Evolutionary conservation across 208 protist species (phyloP).

Genomic region (Herpetomonas samuelpessoai): DNA sequence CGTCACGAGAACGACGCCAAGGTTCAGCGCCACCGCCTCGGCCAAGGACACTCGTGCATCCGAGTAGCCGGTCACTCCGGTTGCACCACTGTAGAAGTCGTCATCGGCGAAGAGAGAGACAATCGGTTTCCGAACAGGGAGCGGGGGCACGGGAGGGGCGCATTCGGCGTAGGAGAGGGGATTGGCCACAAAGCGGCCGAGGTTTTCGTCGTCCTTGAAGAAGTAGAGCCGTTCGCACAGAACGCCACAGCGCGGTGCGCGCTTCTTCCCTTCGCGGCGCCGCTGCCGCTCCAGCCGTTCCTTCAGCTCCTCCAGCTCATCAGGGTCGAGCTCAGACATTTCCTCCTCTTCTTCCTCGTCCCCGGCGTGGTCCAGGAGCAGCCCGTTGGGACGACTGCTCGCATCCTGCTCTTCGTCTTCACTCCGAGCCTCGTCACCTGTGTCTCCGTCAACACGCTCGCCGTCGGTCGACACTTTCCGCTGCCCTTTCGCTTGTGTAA

Average conservation of each 20-base stretch:
- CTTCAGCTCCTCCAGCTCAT: conserved; percentile 75
- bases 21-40: conserved; percentile 73
- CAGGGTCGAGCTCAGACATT: conserved; percentile 62
- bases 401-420: background rate
- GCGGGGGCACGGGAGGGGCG: conserved; percentile 51
- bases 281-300: conserved; percentile 29
- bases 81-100: conserved; percentile 4
- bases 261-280: conserved; percentile 20
- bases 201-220: conserved; percentile 60
- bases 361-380: conserved; percentile 1
- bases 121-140: conserved; percentile 22
- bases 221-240: conserved; percentile 70
- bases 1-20: conserved; percentile 49
- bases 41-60: conserved; percentile 18
- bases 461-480: background rate
- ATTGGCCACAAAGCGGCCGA: conserved; percentile 63
- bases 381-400: background rate
- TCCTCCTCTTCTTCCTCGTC: conserved; percentile 31
- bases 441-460: background rate
- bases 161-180: conserved; percentile 68
- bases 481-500: no score
- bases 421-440: background rate
- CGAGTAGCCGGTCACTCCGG: background rate
- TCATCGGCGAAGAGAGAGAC: conserved; percentile 45
- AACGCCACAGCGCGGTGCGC: conserved; percentile 40